Conservation (phyloP, 139 green algal species). For the Zygnema cylindricum region DNA sequence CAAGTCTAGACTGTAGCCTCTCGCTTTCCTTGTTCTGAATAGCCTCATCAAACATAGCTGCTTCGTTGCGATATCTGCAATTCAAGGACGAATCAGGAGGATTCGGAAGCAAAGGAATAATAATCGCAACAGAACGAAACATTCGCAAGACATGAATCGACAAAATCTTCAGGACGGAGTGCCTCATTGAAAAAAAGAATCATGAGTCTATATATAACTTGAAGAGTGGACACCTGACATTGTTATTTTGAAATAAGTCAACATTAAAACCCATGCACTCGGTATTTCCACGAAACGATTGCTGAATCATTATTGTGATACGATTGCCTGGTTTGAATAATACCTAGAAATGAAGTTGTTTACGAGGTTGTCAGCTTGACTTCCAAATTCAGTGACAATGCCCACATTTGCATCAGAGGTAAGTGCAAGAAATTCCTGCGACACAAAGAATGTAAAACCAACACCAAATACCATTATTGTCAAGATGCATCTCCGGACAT, state of each 20-base stretch:
- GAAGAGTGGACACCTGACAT: no score
- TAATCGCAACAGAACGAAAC: neutral
- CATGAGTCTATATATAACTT: no score
- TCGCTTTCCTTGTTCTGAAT: constrained; percentile 48
- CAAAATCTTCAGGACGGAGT: neutral
- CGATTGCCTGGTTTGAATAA: no score
- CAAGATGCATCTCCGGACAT: no score
- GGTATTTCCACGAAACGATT: no score
- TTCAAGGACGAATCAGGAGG: neutral
- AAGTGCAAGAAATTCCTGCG: neutral
- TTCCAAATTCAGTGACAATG: constrained; percentile 38
- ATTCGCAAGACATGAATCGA: neutral
- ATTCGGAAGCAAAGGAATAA: neutral
- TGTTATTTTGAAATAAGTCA: no score
- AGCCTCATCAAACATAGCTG: constrained; percentile 50
- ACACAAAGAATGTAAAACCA: no score
- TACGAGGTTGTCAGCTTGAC: constrained; percentile 4
- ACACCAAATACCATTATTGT: no score
- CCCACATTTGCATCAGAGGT: neutral
- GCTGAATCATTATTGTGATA: no score
- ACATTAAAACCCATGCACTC: no score
- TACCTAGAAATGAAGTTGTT: constrained; percentile 8
- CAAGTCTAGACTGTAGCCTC: constrained; percentile 13
- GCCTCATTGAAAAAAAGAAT: neutral
- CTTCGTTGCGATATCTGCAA: constrained; percentile 50